These are phyloP conservation scores for Circinella minor DNA, from an alignment of 371 early-diverging fungal genomes.

Conservation along the genomic window DNA sequence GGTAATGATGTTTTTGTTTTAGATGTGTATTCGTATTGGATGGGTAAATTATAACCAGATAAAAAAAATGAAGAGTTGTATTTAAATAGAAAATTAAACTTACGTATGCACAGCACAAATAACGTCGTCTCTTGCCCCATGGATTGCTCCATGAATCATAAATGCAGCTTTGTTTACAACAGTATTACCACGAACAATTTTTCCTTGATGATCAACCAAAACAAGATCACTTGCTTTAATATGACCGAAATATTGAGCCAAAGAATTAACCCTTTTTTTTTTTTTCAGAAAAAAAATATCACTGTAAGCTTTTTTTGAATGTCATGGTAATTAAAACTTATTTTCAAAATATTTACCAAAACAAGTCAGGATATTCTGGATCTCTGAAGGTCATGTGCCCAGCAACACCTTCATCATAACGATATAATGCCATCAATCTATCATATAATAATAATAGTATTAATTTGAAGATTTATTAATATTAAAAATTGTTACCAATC, in stretches of 20 bases:
- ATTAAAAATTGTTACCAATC: no score
- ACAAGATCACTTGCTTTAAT: constrained; percentile 60
- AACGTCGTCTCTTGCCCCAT: constrained; percentile 51
- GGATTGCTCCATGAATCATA: constrained; percentile 64
- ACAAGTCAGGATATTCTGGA: constrained; percentile 62
- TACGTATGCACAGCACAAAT: constrained; percentile 61
- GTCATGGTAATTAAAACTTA: no score
- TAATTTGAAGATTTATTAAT: no score
- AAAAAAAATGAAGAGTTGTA: no score
- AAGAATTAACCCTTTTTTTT: constrained; percentile 52
- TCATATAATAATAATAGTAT: background rate
- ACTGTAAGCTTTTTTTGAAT: background rate
- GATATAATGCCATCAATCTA: constrained; percentile 56
- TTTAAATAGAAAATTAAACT: background rate
- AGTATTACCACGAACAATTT: constrained; percentile 51
- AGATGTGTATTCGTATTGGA: no score
- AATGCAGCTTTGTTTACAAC: constrained; percentile 67
- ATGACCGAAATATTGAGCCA: constrained; percentile 59
- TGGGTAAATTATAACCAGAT: no score
- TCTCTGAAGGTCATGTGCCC: constrained; percentile 61
- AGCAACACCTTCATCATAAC: constrained; percentile 55
- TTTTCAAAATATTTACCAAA: constrained; percentile 42
- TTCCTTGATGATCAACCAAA: constrained; percentile 58
- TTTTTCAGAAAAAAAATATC: background rate
- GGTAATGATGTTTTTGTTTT: background rate